Evolutionary conservation across 2,329 filamentous ascomycete species (phyloP).

Genomic region (Thelonectria discophora): DNA sequence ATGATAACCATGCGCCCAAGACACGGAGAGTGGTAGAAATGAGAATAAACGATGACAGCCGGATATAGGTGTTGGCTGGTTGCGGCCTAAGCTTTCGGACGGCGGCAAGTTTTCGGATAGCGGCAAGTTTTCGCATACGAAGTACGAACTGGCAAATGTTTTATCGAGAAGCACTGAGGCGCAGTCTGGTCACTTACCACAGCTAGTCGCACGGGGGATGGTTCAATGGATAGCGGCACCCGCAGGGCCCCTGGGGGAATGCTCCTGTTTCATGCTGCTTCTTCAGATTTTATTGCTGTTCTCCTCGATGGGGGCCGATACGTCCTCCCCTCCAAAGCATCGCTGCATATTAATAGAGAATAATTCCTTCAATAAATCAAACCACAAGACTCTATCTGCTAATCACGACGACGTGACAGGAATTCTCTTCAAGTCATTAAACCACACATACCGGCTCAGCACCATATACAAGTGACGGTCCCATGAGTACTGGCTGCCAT

Average conservation of each 20-base stretch:
- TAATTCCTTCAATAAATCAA: no score
- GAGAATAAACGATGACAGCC: neutral
- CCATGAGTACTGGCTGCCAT: conserved; percentile 1
- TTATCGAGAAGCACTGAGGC: no score
- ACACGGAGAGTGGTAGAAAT: neutral
- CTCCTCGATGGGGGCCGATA: no score
- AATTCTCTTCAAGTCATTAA: conserved; percentile 6
- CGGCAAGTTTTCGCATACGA: neutral
- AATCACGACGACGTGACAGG: neutral
- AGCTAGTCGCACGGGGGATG: no score
- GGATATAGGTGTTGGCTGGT: neutral
- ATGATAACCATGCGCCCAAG: neutral
- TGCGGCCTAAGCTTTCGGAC: neutral
- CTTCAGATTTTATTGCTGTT: no score
- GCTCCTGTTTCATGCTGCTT: no score
- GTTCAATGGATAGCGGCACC: no score
- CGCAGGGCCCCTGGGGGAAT: no score
- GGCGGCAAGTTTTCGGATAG: no score
- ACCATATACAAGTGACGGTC: conserved; percentile 1
- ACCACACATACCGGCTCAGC: conserved; percentile 5
- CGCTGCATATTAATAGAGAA: no score
- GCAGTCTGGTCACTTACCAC: no score
- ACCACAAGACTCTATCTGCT: neutral
- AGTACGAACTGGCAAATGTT: neutral
- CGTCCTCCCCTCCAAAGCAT: no score